These are phyloP conservation scores for Naegleria lovaniensis DNA, from an alignment of 208 protist genomes.

Conservation along the genomic window DNA sequence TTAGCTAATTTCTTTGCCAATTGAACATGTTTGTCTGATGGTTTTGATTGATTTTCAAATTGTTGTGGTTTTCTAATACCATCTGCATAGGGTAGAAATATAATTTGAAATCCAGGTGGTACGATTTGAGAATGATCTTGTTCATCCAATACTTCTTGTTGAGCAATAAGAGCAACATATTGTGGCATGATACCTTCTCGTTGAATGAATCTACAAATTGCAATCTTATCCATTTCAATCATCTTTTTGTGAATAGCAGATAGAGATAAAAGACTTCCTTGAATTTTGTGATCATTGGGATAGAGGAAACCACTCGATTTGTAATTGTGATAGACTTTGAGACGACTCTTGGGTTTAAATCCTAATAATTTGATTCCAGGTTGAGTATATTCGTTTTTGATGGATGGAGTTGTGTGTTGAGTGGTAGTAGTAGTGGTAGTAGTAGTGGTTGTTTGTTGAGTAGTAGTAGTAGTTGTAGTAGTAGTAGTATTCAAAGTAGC, in stretches of 20 bases:
- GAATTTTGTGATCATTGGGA: constrained; percentile 49
- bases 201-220: constrained; percentile 59
- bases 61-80: constrained; percentile 51
- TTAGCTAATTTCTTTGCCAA: constrained; percentile 55
- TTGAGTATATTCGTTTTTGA: constrained; percentile 9
- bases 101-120: constrained; percentile 61
- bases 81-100: constrained; percentile 70
- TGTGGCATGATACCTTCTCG: constrained; percentile 45
- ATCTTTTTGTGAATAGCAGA: constrained; percentile 57
- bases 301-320: constrained; percentile 53
- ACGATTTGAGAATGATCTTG: neutral
- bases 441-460: too few species aligned
- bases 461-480: too few species aligned
- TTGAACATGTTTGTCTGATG: constrained; percentile 17
- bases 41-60: neutral
- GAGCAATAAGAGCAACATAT: constrained; percentile 66
- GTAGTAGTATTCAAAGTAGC: too few species aligned
- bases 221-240: constrained; percentile 50
- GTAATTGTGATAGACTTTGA: constrained; percentile 55
- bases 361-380: constrained; percentile 62
- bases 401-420: too few species aligned
- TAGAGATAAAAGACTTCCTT: constrained; percentile 56
- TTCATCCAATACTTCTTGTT: constrained; percentile 30
- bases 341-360: constrained; percentile 54
- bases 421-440: too few species aligned